Percentiles rank a stretch among this genome's conserved stretches.
These are phyloP conservation scores for Paracoccidioides lutzii DNA, from an alignment of 2,329 filamentous ascomycete species.

Conservation along the genomic window DNA sequence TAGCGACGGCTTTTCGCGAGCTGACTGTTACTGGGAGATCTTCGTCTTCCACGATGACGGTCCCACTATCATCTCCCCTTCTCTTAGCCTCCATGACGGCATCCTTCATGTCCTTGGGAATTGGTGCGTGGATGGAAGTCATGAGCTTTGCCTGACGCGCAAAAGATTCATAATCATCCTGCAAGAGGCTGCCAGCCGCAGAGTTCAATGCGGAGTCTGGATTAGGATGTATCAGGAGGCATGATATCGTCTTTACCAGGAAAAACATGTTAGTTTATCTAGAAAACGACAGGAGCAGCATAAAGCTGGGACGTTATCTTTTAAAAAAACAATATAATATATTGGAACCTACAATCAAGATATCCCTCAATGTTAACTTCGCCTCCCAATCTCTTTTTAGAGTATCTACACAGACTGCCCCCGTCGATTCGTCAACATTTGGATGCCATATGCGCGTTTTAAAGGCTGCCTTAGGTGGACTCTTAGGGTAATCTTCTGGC, in stretches of 20 bases:
- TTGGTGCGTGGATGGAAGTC: slow-evolving; percentile 48
- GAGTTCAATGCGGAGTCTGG: slow-evolving; percentile 52
- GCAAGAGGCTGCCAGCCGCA: slow-evolving; percentile 44
- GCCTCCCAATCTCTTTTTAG: slow-evolving; percentile 51
- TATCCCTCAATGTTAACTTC: slow-evolving; percentile 45
- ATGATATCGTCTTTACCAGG: slow-evolving; percentile 40
- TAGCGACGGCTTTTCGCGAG: slow-evolving; percentile 2
- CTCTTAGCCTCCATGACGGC: slow-evolving; percentile 42
- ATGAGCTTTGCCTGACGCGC: slow-evolving; percentile 46
- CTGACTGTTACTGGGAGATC: slow-evolving; percentile 4
- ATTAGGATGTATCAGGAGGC: slow-evolving; percentile 51
- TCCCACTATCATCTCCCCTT: slow-evolving; percentile 38
- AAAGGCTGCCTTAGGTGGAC: slow-evolving; percentile 44
- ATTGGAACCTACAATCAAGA: slow-evolving; percentile 35
- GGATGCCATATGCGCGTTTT: slow-evolving; percentile 51
- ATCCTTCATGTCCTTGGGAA: slow-evolving; percentile 34
- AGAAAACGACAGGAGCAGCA: neutral
- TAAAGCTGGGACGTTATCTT: neutral
- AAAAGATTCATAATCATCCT: slow-evolving; percentile 47
- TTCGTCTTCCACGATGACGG: slow-evolving; percentile 16
- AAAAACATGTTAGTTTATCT: neutral
- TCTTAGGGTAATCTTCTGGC: slow-evolving; percentile 42
- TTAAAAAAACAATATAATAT: neutral
- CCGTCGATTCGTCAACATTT: slow-evolving; percentile 50
- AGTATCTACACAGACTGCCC: slow-evolving; percentile 52